These are phyloP conservation scores for Pyrenochaeta sp. DNA, from an alignment of 2,329 filamentous ascomycete species.

Conservation along the genomic window DNA sequence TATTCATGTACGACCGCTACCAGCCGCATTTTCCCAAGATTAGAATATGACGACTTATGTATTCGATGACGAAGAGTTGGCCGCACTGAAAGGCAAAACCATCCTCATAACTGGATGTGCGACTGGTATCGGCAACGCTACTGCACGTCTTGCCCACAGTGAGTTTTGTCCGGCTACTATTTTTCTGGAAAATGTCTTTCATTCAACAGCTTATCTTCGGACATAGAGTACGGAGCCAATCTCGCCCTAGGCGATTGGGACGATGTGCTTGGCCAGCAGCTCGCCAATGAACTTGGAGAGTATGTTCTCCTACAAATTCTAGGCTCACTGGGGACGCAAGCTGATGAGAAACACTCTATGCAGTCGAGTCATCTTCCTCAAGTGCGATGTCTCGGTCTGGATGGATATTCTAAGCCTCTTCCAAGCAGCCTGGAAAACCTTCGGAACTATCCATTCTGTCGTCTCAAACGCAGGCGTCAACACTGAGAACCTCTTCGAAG, in stretches of 20 bases:
- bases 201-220: no score
- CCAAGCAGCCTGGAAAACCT: slow-evolving; percentile 2
- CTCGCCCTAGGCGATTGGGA: slow-evolving; percentile 1
- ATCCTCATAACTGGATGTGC: slow-evolving; percentile 1
- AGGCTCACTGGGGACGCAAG: no score
- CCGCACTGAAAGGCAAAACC: slow-evolving; percentile 3
- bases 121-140: neutral
- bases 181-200: no score
- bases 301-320: no score
- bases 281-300: neutral
- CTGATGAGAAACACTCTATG: no score
- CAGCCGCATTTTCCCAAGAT: no score
- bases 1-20: no score
- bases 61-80: neutral
- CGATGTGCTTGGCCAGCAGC: neutral
- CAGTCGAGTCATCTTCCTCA: slow-evolving; percentile 1
- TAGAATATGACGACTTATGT: neutral
- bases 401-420: slow-evolving; percentile 1
- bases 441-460: slow-evolving; percentile 10
- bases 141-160: neutral
- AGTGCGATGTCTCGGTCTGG: slow-evolving; percentile 2
- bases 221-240: neutral
- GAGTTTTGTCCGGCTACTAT: neutral
- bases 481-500: slow-evolving; percentile 7
- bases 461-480: slow-evolving; percentile 17